Conservation (phyloP, 2,329 filamentous ascomycete species). For the Biscogniauxia sp. region DNA sequence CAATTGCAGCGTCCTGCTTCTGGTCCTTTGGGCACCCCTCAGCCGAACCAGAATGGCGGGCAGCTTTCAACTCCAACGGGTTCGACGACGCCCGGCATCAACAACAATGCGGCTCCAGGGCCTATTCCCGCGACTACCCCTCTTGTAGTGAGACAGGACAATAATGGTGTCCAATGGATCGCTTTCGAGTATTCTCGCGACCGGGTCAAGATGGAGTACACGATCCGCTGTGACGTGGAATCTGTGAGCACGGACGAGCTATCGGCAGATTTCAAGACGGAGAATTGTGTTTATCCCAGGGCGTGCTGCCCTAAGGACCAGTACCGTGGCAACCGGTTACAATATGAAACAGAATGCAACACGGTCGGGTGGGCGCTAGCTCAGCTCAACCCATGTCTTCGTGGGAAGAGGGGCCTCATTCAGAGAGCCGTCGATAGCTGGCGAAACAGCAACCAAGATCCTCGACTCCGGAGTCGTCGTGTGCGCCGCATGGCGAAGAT, state of each 20-base stretch:
- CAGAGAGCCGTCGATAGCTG: slow-evolving; percentile 97
- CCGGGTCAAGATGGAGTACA: slow-evolving; percentile 99
- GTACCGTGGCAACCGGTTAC: slow-evolving; percentile 91
- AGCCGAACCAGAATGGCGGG: slow-evolving; percentile 42
- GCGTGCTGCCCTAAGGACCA: slow-evolving; percentile 94
- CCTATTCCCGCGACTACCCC: slow-evolving; percentile 97
- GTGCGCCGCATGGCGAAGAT: slow-evolving; percentile 97
- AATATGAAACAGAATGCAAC: slow-evolving; percentile 99
- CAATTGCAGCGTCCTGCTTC: slow-evolving; percentile 60
- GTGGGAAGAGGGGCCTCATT: slow-evolving; percentile 92
- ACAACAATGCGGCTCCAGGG: slow-evolving; percentile 88
- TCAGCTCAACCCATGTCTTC: slow-evolving; percentile 83
- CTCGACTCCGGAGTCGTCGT: slow-evolving; percentile 81
- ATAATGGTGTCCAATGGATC: slow-evolving; percentile 98
- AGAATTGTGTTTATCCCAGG: slow-evolving; percentile 96
- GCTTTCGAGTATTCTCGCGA: slow-evolving; percentile 97
- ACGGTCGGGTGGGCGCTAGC: slow-evolving; percentile 99
- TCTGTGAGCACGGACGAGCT: slow-evolving; percentile 90
- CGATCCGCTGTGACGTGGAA: slow-evolving; percentile 95
- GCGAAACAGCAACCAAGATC: slow-evolving; percentile 98
- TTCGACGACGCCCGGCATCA: slow-evolving; percentile 56
- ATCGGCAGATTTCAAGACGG: slow-evolving; percentile 86
- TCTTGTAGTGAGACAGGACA: slow-evolving; percentile 88
- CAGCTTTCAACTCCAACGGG: slow-evolving; percentile 45
- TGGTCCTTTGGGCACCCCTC: slow-evolving; percentile 46